Evolutionary conservation across 306 rosid species (phyloP).

Genomic region (Sophora flavescens): DNA sequence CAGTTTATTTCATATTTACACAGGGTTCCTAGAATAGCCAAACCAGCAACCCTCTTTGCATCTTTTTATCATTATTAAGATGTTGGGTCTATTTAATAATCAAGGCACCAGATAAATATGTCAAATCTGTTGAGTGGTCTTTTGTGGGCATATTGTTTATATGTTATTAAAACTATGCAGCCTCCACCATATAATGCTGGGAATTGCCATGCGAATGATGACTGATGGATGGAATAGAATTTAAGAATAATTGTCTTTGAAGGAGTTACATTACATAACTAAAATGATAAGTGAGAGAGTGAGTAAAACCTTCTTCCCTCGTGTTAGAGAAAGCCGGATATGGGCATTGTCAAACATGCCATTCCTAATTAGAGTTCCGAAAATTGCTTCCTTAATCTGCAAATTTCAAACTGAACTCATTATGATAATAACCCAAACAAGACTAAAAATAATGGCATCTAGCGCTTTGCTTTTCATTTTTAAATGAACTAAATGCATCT

Average conservation of each 20-base stretch:
- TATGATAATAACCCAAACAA: slow-evolving; percentile 37
- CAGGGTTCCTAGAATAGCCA: slow-evolving; percentile 20
- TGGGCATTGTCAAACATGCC: slow-evolving; percentile 88
- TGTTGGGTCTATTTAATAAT: slow-evolving; percentile 14
- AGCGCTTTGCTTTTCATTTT: slow-evolving; percentile 14
- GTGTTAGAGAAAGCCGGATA: slow-evolving; percentile 80
- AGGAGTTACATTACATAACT: neutral
- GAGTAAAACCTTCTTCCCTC: slow-evolving; percentile 77
- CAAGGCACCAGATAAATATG: neutral
- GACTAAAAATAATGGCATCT: neutral
- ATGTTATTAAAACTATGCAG: slow-evolving; percentile 2
- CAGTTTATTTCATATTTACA: slow-evolving; percentile 10
- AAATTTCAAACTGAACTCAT: slow-evolving; percentile 31
- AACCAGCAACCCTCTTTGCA: neutral
- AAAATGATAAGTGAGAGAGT: slow-evolving; percentile 15
- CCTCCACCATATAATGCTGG: neutral
- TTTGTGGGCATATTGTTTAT: neutral
- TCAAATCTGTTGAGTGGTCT: neutral
- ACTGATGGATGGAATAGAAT: neutral
- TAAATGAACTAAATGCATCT: neutral
- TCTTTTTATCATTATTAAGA: slow-evolving; percentile 6
- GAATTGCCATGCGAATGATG: neutral
- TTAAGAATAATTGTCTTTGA: neutral
- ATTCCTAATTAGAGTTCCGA: slow-evolving; percentile 75
- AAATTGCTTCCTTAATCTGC: slow-evolving; percentile 88